phyloP scores from a whole-genome alignment of 106 monocot species.

The Narthecium ossifragum region DNA sequence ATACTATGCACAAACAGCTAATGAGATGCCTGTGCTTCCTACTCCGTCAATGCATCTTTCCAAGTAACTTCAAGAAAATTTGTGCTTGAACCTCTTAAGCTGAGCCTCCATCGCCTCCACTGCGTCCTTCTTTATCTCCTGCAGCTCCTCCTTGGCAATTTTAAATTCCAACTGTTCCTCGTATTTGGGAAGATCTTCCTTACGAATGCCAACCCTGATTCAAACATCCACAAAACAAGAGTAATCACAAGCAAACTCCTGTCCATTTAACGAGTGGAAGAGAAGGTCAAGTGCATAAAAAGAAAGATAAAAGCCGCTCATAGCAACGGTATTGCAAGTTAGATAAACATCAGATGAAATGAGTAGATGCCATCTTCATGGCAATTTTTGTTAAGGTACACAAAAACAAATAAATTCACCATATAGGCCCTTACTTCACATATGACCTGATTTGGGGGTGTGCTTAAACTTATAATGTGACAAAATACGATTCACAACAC shows the following conservation, averaged over 20 bases:
- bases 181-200: slow-evolving; percentile 80
- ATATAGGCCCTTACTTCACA: too few relatives aligned
- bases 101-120: slow-evolving; percentile 92
- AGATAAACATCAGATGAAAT: neutral
- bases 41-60: neutral
- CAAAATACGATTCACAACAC: too few relatives aligned
- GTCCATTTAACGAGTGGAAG: too few relatives aligned
- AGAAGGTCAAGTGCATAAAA: neutral
- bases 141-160: slow-evolving; percentile 69
- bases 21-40: neutral
- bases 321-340: neutral
- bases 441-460: too few relatives aligned
- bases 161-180: slow-evolving; percentile 81
- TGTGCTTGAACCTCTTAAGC: slow-evolving; percentile 52
- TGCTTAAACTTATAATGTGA: too few relatives aligned
- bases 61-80: neutral
- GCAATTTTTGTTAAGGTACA: neutral
- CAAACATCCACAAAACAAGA: neutral
- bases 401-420: too few relatives aligned
- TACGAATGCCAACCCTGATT: slow-evolving; percentile 74
- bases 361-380: neutral
- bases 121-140: slow-evolving; percentile 69
- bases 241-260: too few relatives aligned
- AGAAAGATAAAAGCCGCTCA: neutral
- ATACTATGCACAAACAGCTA: neutral